Evolutionary conservation across 176 grass and related monocot genomes (phyloP).

Genomic region (Oryza longistaminata): DNA sequence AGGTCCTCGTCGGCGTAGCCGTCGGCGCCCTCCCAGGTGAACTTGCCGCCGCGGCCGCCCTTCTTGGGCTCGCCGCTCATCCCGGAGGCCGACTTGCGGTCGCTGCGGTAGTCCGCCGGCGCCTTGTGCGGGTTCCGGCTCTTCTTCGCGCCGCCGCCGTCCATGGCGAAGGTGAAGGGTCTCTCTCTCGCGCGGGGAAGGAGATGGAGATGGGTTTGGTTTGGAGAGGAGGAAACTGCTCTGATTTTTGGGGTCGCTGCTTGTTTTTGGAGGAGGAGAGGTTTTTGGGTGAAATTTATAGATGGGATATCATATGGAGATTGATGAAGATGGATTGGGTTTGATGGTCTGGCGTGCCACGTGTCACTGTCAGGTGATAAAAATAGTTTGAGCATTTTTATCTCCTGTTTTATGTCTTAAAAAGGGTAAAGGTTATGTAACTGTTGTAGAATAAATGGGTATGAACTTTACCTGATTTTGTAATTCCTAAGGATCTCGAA

Average conservation of each 20-base stretch:
- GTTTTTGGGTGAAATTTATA: background rate
- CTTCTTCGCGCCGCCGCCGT: constrained; percentile 63
- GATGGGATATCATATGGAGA: too few relatives aligned
- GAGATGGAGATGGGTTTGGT: background rate
- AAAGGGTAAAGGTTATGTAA: too few relatives aligned
- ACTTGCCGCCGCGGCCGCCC: constrained; percentile 91
- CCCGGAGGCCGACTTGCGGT: constrained; percentile 73
- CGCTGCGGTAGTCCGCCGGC: constrained; percentile 47
- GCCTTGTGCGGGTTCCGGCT: constrained; percentile 33
- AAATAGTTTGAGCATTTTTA: too few relatives aligned
- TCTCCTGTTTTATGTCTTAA: too few relatives aligned
- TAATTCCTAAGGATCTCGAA: too few relatives aligned
- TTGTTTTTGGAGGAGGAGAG: background rate
- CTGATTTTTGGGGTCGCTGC: background rate
- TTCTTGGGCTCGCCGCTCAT: constrained; percentile 89
- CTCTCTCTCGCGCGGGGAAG: background rate
- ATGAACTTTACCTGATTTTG: too few relatives aligned
- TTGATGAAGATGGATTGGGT: background rate
- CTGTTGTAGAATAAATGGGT: too few relatives aligned
- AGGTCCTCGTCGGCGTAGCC: constrained; percentile 52
- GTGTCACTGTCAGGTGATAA: too few relatives aligned
- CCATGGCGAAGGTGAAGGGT: constrained; percentile 33
- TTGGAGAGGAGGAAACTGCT: background rate
- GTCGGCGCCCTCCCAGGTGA: constrained; percentile 85
- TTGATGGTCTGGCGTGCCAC: background rate